Base-by-base conservation (phyloP, 225 moss, liverwort and hornwort species). In the Bryoerythrophyllum caledonicum region DNA sequence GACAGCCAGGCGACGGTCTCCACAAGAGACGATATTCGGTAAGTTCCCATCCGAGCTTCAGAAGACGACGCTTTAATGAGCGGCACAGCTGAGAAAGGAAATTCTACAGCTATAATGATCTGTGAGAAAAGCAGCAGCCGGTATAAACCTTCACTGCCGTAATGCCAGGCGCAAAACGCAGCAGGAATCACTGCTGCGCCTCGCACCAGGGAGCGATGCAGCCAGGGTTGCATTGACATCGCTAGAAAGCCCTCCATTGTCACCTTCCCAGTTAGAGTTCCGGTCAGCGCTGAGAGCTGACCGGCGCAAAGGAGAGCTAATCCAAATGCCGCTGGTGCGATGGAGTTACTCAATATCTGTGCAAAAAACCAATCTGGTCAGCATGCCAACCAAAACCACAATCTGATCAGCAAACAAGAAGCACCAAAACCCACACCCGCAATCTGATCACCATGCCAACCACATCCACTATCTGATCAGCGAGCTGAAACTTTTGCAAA, bases 11-110 rank as follows among this genome's bases (percentile, higher is more conserved):
- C 44, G 60, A 72, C 14, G 21, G 72, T 72, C 60, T 72, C 72
- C 30, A 72, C 72, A 30, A 72, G 60, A 1, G 72, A 72, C 44
- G 72, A 60, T n/a, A 72, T 72, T 46, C 72, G 44, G 30, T 60
- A 72, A 4, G 72, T n/a, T 32, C 72, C 72, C 72, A 72, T 72
- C 60, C 72, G 72, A 60, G 72, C 60, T 72, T 72, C 72, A n/a
- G 72, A 72, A 20, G 60, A 43, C 59, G 72, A 72, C 44, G 72
- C 72, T 21, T 72, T 72, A 30, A 72, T 72, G 21, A 72, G 72
- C 46, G 72, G 72, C 30, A 72, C 60, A 60, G 72, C 72, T 21
- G 72, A 72, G 30, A 72, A 72, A 28, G 72, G 72, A 46, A 72
- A 60, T 28, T 60, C 60, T 46, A 44, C 72, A 60, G 72, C 72